Evolutionary conservation across 129 eudicot species (phyloP).

Genomic region (Flaveria sonorensis): DNA sequence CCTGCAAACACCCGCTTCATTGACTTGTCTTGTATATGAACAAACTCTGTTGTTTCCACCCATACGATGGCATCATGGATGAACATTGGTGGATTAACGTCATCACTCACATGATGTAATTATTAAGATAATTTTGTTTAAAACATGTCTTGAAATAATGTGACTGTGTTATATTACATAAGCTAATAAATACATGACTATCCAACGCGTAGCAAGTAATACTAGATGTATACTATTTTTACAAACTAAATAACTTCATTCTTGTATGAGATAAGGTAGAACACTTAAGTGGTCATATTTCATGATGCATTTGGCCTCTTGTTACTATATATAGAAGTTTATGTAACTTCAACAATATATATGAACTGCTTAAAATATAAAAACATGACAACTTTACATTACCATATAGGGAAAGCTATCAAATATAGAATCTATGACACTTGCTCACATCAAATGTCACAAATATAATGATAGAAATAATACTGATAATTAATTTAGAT

Average conservation of each 20-base stretch:
- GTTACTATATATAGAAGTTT: slow-evolving; percentile 24
- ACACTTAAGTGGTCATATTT: slow-evolving; percentile 21
- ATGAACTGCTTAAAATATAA: slow-evolving; percentile 18
- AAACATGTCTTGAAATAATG: too few species aligned
- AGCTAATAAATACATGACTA: neutral
- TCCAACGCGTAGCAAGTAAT: too few species aligned
- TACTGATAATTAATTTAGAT: neutral
- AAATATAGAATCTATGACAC: slow-evolving; percentile 22
- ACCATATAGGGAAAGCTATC: slow-evolving; percentile 23
- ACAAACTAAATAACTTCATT: neutral
- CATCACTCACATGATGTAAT: neutral
- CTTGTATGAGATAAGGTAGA: neutral
- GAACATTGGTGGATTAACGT: neutral
- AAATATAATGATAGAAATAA: slow-evolving; percentile 21
- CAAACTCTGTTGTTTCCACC: neutral
- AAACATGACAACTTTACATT: slow-evolving; percentile 27
- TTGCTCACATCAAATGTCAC: slow-evolving; percentile 27
- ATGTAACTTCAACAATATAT: slow-evolving; percentile 7
- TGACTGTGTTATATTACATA: neutral
- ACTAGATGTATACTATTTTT: too few species aligned
- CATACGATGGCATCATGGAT: neutral
- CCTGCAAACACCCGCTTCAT: neutral
- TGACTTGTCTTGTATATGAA: neutral
- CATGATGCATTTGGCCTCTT: slow-evolving; percentile 25
- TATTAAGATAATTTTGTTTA: too few species aligned